Conservation (phyloP, 2,329 filamentous ascomycete genomes). For the Exophiala spinifera region DNA sequence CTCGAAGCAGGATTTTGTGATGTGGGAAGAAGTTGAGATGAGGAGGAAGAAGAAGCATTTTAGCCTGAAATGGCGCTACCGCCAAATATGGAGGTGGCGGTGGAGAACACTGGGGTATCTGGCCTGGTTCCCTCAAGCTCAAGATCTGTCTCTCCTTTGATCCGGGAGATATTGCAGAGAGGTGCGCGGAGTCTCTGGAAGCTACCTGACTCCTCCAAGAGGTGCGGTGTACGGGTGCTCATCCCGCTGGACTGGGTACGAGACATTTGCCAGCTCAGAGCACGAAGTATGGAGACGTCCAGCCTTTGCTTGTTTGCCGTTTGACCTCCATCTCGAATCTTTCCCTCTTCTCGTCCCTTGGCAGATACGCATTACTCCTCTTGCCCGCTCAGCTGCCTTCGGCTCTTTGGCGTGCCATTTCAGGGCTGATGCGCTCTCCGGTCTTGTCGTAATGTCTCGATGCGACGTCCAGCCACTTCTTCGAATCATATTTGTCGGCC, state of each 20-base stretch:
- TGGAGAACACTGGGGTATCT: too few species aligned
- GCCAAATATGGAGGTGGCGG: too few species aligned
- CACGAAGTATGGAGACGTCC: too few species aligned
- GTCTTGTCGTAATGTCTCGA: conserved; percentile 30
- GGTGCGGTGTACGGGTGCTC: too few species aligned
- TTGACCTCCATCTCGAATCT: not conserved
- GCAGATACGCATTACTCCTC: not conserved
- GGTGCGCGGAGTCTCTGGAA: too few species aligned
- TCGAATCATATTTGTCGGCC: conserved; percentile 18
- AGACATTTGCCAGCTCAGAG: too few species aligned
- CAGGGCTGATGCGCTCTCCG: conserved; percentile 25
- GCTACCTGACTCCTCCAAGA: too few species aligned
- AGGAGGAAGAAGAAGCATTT: not conserved
- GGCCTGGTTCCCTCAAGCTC: too few species aligned
- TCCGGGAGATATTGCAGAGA: too few species aligned
- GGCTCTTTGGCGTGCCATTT: conserved; percentile 23
- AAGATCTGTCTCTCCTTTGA: too few species aligned
- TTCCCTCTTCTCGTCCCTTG: not conserved
- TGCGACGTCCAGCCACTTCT: conserved; percentile 25
- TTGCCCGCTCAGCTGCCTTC: conserved; percentile 12
- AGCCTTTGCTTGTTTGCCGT: not conserved
- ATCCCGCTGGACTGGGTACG: too few species aligned
- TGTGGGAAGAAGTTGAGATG: not conserved
- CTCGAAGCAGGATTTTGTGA: not conserved
- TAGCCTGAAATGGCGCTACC: not conserved